Evolutionary conservation across 768 basidiomycete genomes (phyloP), one percentile per base, ranked within the genome.

Genomic region (Clathrus columnatus): DNA sequence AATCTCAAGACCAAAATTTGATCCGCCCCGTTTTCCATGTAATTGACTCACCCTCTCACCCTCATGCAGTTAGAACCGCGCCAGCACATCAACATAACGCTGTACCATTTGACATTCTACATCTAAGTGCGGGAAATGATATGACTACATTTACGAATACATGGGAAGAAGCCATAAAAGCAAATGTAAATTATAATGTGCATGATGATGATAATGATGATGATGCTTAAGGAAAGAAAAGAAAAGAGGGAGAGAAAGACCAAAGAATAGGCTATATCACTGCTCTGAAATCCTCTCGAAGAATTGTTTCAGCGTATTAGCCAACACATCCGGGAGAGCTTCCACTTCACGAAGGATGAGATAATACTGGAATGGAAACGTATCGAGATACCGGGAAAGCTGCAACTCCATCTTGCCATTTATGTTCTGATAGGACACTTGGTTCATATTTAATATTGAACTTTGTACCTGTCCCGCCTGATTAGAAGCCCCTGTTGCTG

Each of bases 311-410:
- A 99, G 70, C 1, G 91, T 96, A 47, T 83, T 82, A 20, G 88
- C 78, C 61, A 99, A 71, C 11, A 96, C 90, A 54, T 93, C 88
- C 2, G 96, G 95, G 32, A 99, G 71, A 17, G 91, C 84, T 68
- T 95, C 92, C 44, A 95, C 91, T 60, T 87, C 81, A 57, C 93
- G 74, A 50, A 99, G 68, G n/a, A 99, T 84, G 48, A 97, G 86
- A 61, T 92, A 98, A 65, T 94, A 95, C 71, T 97, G 91, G 71
- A 98, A 98, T 0, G 96, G 96, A 79, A 98, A 97, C 2, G 91
- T 84, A 65, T 97, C 95, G 61, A 97, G 70, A 67, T 99, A 98
- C 48, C 91, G 81, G 62, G 86, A 78, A 71, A 95, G 79, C 64
- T 88, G 81, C 57, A 99, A 71, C 68, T 96, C 88, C 84, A 92